A percentile compares a stretch with the other conserved stretches of the same genome.
Evolutionary conservation across 257 asterid species (phyloP).

Genomic region (Catharanthus roseus): DNA sequence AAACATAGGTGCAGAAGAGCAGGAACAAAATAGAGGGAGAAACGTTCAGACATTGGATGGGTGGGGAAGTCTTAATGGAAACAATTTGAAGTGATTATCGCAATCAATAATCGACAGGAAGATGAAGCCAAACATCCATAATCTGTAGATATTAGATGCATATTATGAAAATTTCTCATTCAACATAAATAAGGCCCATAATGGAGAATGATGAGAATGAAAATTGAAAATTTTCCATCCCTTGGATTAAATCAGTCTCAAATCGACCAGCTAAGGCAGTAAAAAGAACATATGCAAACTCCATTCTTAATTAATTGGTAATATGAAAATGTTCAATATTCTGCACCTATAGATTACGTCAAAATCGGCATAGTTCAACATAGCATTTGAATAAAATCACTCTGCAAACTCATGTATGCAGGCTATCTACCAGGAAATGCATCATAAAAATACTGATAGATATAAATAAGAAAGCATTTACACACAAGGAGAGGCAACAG

Average conservation of each 20-base stretch:
- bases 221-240: too few relatives aligned
- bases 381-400: background rate
- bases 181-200: background rate
- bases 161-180: background rate
- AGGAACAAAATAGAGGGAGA: background rate
- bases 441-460: background rate
- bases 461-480: background rate
- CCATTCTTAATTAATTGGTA: background rate
- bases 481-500: background rate
- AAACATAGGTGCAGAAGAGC: background rate
- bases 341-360: background rate
- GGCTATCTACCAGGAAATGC: background rate
- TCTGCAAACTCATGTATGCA: background rate
- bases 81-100: background rate
- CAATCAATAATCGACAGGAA: background rate
- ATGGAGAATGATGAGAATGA: background rate
- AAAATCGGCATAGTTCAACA: background rate
- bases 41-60: background rate
- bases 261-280: background rate
- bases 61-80: background rate
- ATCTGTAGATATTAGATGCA: background rate
- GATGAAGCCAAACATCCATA: background rate
- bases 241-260: background rate
- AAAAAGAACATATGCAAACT: background rate
- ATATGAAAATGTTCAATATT: background rate